Evolutionary conservation across 768 basidiomycete species (phyloP), one percentile per base, ranked within the genome.

Genomic region (Russula ochroleuca): DNA sequence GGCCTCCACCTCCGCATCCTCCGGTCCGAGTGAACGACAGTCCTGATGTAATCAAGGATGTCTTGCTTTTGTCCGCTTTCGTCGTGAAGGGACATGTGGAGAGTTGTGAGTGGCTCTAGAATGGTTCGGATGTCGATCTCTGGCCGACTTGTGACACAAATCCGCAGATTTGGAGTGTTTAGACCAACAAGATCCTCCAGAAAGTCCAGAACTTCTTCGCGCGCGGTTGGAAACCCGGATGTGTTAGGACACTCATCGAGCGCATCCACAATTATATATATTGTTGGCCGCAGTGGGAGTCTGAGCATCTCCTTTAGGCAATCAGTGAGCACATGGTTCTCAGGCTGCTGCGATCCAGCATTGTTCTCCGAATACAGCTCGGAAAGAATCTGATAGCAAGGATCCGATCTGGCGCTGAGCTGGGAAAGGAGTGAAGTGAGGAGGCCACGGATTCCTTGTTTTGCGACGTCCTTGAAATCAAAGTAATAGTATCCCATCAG

Each of bases 241-340:
- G 21, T 28, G 25, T 35, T 35, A 35, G 57, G 58, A 31, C 63
- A 64, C 23, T 63, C 62, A 13, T 63, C 62, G 5, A 63, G 50
- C 7, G 62, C 62, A 25, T 63, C 62, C 3, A 64, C 13, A 2
- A 64, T 38, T 5, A 64, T n/a, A 17, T 62, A 62, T 5, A n/a
- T 52, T 10, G 5, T 8, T 6, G 25, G 9, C n/a, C 37, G 58
- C 15, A 8, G 41, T 13, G 57, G 51, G 9, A 33, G n/a, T n/a
- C 17, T 33, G 6, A 64, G 58, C 19, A 64, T 37, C 3, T 64
- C 38, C 6, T 31, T 60, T 17, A 63, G n/a, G 23, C 38, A 37
- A 28, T 51, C 23, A 0, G 31, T 9, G 14, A 59, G 62, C 3
- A 9, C 21, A 6, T 19, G 33, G 3, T 60, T 43, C 10, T 6